Conservation (phyloP, 140 eudicot species). For the Artemisia princeps region DNA sequence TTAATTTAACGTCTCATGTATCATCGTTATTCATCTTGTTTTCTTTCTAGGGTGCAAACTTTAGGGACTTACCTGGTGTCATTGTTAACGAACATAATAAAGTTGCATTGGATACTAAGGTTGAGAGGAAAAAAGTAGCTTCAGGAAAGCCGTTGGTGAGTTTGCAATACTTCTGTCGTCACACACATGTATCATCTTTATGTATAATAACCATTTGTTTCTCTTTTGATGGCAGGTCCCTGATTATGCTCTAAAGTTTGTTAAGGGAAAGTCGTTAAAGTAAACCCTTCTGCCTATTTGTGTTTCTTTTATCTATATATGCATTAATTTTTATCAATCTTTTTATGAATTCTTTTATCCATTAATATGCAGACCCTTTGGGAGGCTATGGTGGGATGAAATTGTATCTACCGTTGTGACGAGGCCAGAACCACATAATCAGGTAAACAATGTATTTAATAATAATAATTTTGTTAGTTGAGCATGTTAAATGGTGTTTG, state of each 20-base stretch:
- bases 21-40: neutral
- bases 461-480: neutral
- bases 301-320: neutral
- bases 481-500: too few species aligned
- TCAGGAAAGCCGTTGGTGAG: constrained; percentile 74
- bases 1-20: neutral
- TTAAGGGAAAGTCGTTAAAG: constrained; percentile 61
- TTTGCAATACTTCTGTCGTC: neutral
- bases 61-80: constrained; percentile 66
- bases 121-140: constrained; percentile 37
- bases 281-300: constrained; percentile 14
- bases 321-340: too few species aligned
- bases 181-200: neutral
- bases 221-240: constrained; percentile 49
- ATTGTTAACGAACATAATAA: constrained; percentile 41
- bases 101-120: constrained; percentile 61
- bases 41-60: constrained; percentile 65
- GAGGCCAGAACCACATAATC: constrained; percentile 80
- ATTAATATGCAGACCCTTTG: constrained; percentile 51
- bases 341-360: too few species aligned
- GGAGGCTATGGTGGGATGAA: constrained; percentile 85
- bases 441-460: constrained; percentile 17
- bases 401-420: constrained; percentile 76
- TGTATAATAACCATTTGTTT: neutral
- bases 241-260: constrained; percentile 64